Base-by-base conservation (phyloP, 2,329 filamentous ascomycete genomes). In the Stagonosporopsis cucurbitacearum region DNA sequence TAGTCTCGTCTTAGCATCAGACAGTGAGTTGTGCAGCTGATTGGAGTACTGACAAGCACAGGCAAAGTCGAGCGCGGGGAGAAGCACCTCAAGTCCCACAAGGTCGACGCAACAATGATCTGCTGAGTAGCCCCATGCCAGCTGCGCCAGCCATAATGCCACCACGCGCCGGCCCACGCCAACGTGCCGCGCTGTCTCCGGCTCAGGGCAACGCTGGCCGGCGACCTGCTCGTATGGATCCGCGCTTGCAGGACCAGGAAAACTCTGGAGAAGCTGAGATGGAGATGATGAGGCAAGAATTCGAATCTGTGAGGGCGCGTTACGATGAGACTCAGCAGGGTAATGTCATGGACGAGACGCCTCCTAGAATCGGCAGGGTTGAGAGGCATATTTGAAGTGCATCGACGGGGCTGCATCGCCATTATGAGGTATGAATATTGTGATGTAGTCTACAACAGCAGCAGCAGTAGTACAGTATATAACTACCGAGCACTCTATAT, bases 261-360 rank as follows among this genome's bases (percentile, higher is more conserved):
- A 75, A 75, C 33, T 65, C 65, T 6, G 70, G 66, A 1, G 65
- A 67, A 8, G 66, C 53, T 23, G 72, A 68, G 57, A 62, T 50
- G 39, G 57, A 42, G 23, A 26, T 67, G 45, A 71, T 75, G 70
- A 63, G 67, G 26, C 59, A 59, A 41, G 72, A 74, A 47, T 47
- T 62, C 26, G 57, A 36, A 7, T 58, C 59, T 9, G 58, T 62
- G 6, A 50, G 60, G 7, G 58, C 65, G 46, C 57, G 73, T 30
- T 62, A 70, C 54, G 59, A 59, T 25, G 62, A 59, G n/a, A 58
- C 63, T 1, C 69, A 55, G 25, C 59, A 65, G 40, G 54, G 54
- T 36, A 65, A 64, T n/a, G 55, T 62, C 8, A 71, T 75, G 67
- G 70, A 75, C 57, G 71, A 75, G 55, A 76, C 73, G 36, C 72